Evolutionary conservation across 192 early-diverging fungal genomes (phyloP), one percentile per base, ranked within the genome.

Genomic region (Paraglomus brasilianum): DNA sequence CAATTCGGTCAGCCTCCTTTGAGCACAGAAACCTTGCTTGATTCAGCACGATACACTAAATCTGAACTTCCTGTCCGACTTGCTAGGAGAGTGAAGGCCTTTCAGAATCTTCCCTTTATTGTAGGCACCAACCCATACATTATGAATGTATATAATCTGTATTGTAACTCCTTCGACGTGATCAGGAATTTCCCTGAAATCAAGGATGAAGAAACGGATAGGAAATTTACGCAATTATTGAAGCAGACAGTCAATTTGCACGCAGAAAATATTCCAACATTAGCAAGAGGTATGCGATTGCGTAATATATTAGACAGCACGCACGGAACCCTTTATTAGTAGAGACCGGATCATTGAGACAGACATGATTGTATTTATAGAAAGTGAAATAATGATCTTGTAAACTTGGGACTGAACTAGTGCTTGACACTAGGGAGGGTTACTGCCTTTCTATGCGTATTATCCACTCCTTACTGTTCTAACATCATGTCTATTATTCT

Each of bases 41-140:
- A 86, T 40, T 88, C 84, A 24, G 83, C 81, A 44, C 74, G 75
- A 10, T 92, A 88, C 79, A 83, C 86, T 8, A 85, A 86, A 47
- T 82, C 80, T 1, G 94, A 97, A 77, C 81, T 98, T 21, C 95
- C 95, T 0, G 92, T 92, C 59, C 87, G 96, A 7, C 78, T 98
- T 68, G 95, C 94, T 30, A 78, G 91, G 67, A 88, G 94, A 5
- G 92, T 95, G 9, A 84, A 85, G 67, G 92, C 90, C 6, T 87
- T 97, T 55, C 92, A 97, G 76, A 90, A 85, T 50, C 81, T 96
- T 41, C 95, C 94, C 0, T 97, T 95, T 74, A 98, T 98, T 55
- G 94, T 98, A 41, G 96, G 93, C 62, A 93, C 92, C 51, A 98
- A 98, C 76, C 96, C 96, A 2, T 85, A 93, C 71, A 95, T 98